phyloP scores from a whole-genome alignment of 2,329 filamentous ascomycete species.

The Fragosphaeria purpurea region DNA sequence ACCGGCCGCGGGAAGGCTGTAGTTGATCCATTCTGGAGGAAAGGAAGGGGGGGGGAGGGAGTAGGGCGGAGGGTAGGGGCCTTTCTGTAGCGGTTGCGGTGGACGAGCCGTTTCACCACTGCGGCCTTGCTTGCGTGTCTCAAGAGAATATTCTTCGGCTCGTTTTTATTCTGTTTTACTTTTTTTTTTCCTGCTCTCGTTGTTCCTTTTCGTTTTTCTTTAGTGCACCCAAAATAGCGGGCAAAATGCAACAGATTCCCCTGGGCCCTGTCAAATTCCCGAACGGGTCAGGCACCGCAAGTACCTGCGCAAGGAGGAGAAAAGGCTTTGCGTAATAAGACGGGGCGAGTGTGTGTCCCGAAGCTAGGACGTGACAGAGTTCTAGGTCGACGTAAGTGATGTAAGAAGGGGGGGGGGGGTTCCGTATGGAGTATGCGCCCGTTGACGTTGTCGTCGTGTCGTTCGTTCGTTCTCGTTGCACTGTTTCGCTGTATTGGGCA shows the following conservation, averaged over 20 bases:
- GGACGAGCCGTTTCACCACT: no score
- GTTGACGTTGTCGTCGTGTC: background rate
- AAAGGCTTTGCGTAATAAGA: no score
- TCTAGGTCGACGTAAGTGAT: no score
- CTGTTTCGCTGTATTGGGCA: constrained; percentile 11
- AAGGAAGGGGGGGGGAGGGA: background rate
- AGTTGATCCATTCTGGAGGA: constrained; percentile 40
- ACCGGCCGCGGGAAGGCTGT: constrained; percentile 43
- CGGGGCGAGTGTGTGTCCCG: no score
- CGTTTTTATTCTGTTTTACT: background rate
- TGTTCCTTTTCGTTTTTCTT: constrained; percentile 5
- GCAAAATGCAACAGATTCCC: background rate
- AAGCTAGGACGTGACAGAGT: no score
- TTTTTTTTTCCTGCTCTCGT: constrained; percentile 3
- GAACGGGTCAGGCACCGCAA: no score
- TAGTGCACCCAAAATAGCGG: constrained; percentile 1
- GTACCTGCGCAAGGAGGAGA: no score
- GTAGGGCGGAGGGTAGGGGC: constrained; percentile 7
- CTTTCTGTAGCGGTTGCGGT: constrained; percentile 1
- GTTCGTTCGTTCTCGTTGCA: background rate
- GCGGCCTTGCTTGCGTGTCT: no score
- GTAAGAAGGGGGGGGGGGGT: no score
- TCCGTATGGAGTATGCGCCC: background rate
- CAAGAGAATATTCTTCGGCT: no score
- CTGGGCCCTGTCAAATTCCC: constrained; percentile 4